Base-by-base conservation (phyloP, 2,329 filamentous ascomycete genomes). In the Trichoderma simmonsii region DNA sequence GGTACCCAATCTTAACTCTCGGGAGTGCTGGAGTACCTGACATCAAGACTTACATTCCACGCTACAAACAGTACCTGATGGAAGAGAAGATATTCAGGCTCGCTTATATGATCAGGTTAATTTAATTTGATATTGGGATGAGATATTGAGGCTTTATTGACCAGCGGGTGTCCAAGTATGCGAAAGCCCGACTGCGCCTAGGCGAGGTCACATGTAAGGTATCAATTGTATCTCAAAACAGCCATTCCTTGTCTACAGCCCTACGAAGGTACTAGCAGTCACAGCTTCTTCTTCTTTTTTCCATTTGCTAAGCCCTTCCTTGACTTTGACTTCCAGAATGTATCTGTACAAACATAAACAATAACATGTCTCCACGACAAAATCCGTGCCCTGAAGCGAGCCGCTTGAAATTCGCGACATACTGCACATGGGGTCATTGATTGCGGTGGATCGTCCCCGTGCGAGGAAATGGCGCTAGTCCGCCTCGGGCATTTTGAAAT, bases 381-480 rank as follows among this genome's bases (percentile, higher is more conserved):
- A 36, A 65, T 9, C 15, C 5, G 63, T 51, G 39, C 43, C 43
- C n/a, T 18, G 32, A 67, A 57, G 51, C 34, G 65, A 59, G 26
- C 56, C 57, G 57, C 66, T 36, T 39, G 39, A 69, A 61, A 54
- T 39, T 69, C 57, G 39, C 57, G 39, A 54, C 56, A 32, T 18
- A 18, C 3, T 8, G 11, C 34, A 26, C 64, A 61, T 39, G n/a
- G 56, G 56, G 66, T 24, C 57, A 34, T 70, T 60, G n/a, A 70
- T 61, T 70, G 57, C 57, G 6, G 57, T 70, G 66, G 66, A 62
- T 54, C 21, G 66, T 62, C n/a, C 66, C 26, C 36, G n/a, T 32
- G 39, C 39, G 54, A 21, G 30, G 21, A 32, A 51, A 36, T 18
- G 24, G 66, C 56, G 39, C 66, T 70, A 70, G 39, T 8, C 57